Percentiles rank a stretch among this genome's conserved stretches.
Evolutionary conservation across 2,329 filamentous ascomycete genomes (phyloP).

Genomic region (Capronia americana): DNA sequence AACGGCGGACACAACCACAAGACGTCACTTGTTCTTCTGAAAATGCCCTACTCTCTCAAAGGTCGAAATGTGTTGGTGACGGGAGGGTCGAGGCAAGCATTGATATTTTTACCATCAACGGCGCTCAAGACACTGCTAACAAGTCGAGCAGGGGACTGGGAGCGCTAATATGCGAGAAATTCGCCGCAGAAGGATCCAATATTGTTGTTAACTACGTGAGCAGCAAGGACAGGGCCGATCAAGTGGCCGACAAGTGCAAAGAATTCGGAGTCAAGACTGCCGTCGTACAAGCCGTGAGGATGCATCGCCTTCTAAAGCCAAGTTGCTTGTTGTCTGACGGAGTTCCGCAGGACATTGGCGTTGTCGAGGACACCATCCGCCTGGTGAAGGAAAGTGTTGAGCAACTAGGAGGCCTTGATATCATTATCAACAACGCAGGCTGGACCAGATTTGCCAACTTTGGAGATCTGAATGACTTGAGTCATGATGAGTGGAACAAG

Average conservation of each 20-base stretch:
- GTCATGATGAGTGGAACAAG: constrained; percentile 69
- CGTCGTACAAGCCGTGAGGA: constrained; percentile 65
- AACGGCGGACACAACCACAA: neutral
- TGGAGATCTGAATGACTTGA: constrained; percentile 63
- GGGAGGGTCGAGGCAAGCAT: constrained; percentile 66
- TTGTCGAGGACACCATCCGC: constrained; percentile 63
- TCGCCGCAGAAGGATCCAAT: constrained; percentile 71
- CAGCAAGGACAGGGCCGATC: constrained; percentile 64
- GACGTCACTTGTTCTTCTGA: neutral
- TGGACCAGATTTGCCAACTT: constrained; percentile 68
- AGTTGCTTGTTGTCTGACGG: neutral
- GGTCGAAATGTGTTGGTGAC: constrained; percentile 69
- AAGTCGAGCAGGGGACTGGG: constrained; percentile 68
- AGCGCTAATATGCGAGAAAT: constrained; percentile 69
- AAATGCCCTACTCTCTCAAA: constrained; percentile 68
- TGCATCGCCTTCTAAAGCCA: constrained; percentile 18
- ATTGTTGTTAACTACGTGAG: constrained; percentile 76
- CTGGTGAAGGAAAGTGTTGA: constrained; percentile 66
- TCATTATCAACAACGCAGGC: constrained; percentile 77
- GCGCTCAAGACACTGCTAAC: neutral
- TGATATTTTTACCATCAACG: neutral
- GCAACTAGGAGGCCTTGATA: constrained; percentile 73
- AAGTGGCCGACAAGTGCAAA: constrained; percentile 63
- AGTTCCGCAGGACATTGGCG: constrained; percentile 63
- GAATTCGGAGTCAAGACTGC: constrained; percentile 58